Conservation (phyloP, 768 basidiomycete genomes). For the Phylloporus scabripes region DNA sequence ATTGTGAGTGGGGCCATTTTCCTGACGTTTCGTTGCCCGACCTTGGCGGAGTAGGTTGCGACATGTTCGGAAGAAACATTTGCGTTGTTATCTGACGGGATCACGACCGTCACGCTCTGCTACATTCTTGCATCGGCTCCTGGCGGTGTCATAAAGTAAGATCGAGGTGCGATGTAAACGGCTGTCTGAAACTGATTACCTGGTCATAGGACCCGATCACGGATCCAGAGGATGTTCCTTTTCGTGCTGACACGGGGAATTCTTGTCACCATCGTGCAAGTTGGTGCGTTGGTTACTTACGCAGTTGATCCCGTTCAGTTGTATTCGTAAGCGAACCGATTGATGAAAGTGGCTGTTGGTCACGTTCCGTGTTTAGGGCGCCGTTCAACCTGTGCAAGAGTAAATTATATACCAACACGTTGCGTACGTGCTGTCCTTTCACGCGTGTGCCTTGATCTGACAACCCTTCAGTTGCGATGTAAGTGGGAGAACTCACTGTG, state of each 20-base stretch:
- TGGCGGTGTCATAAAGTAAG: constrained; percentile 4
- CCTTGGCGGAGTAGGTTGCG: not conserved
- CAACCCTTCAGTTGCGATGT: constrained; percentile 8
- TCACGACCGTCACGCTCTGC: constrained; percentile 7
- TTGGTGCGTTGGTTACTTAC: constrained; percentile 1
- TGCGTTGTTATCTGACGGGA: constrained; percentile 3
- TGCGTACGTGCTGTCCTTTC: not conserved
- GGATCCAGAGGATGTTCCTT: constrained; percentile 8
- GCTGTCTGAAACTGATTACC: not conserved
- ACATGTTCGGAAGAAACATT: constrained; percentile 7
- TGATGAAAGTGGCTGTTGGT: not conserved
- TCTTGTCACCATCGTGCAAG: constrained; percentile 12
- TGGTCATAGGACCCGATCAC: constrained; percentile 4
- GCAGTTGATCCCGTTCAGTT: not conserved
- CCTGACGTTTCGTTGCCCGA: not conserved
- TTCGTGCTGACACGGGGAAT: constrained; percentile 14
- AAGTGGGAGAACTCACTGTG: not conserved
- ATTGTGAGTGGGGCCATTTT: not conserved
- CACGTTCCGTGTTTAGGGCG: constrained; percentile 2
- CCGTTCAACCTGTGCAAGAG: constrained; percentile 8
- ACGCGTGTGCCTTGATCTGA: not conserved
- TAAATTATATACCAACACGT: constrained; percentile 5
- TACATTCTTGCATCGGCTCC: constrained; percentile 10
- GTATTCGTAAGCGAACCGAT: constrained; percentile 6
- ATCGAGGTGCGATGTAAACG: not conserved